phyloP scores from a whole-genome alignment of 164 flowering plant species.

The Aristolochia contorta region DNA sequence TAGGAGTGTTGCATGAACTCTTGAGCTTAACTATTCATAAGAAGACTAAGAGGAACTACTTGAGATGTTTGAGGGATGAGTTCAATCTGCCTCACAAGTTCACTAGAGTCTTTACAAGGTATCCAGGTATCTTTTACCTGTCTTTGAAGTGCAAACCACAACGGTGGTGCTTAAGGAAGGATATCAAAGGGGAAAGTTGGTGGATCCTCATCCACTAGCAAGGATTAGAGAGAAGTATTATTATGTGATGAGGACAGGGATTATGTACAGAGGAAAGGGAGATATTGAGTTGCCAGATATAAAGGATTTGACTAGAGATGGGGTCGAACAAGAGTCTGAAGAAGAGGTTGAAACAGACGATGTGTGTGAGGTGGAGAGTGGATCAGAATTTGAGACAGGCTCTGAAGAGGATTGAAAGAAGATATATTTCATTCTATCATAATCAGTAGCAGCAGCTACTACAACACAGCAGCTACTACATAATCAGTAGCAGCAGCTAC shows the following conservation, averaged over 20 bases:
- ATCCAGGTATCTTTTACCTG: conserved; percentile 92
- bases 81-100: conserved; percentile 75
- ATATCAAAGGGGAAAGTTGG: conserved; percentile 59
- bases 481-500: too few relatives aligned
- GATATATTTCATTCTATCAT: too few relatives aligned
- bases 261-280: conserved; percentile 68
- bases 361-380: conserved; percentile 30
- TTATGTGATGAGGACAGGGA: conserved; percentile 87
- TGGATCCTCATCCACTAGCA: conserved; percentile 69
- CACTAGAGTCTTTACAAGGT: conserved; percentile 82
- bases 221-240: conserved; percentile 54
- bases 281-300: conserved; percentile 20
- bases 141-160: conserved; percentile 94
- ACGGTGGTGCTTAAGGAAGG: conserved; percentile 79
- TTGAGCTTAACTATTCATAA: conserved; percentile 83
- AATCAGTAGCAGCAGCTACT: too few relatives aligned
- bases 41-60: conserved; percentile 87
- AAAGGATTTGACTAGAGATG: conserved; percentile 16
- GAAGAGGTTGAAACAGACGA: conserved; percentile 40
- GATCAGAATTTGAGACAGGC: conserved; percentile 25
- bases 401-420: conserved; percentile 2
- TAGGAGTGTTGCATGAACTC: conserved; percentile 84
- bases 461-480: too few relatives aligned
- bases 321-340: conserved; percentile 14
- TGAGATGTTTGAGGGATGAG: conserved; percentile 82